Conservation (phyloP, 2,329 filamentous ascomycete genomes). For the Fonsecaea nubica region DNA sequence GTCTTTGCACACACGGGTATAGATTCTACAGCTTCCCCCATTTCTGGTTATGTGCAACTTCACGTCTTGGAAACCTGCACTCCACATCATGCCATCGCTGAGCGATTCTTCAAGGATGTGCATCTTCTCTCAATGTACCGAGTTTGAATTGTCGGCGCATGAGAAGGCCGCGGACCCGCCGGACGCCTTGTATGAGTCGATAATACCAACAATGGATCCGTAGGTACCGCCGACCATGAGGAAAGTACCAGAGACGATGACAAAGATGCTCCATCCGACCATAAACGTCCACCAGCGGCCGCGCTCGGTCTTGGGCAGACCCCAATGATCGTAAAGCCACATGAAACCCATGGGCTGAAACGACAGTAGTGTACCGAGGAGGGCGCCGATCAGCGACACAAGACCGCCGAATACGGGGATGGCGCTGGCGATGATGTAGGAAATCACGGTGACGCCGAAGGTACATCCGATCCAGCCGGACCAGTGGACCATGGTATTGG, state of each 20-base stretch:
- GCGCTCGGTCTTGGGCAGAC: conserved; percentile 49
- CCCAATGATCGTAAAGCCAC: conserved; percentile 59
- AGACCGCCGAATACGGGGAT: conserved; percentile 64
- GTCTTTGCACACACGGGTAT: too few species aligned
- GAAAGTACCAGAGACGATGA: conserved; percentile 55
- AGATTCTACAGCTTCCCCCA: too few species aligned
- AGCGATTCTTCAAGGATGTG: too few species aligned
- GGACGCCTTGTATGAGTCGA: conserved; percentile 36
- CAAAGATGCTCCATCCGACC: conserved; percentile 44
- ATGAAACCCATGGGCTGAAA: conserved; percentile 57
- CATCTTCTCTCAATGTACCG: not conserved
- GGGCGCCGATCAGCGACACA: conserved; percentile 49
- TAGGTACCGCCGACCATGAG: conserved; percentile 57
- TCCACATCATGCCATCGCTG: too few species aligned
- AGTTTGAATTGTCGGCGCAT: conserved; percentile 33
- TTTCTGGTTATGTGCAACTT: too few species aligned
- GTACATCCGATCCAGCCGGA: conserved; percentile 58
- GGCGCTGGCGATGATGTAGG: conserved; percentile 60
- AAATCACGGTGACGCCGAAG: conserved; percentile 50
- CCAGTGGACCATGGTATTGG: conserved; percentile 56
- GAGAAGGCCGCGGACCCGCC: conserved; percentile 22
- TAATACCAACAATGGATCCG: conserved; percentile 42
- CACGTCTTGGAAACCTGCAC: too few species aligned
- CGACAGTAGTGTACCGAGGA: conserved; percentile 59
- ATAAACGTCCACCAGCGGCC: conserved; percentile 46